phyloP scores from a whole-genome alignment of 139 green algal species.

The Closterium sp. region DNA sequence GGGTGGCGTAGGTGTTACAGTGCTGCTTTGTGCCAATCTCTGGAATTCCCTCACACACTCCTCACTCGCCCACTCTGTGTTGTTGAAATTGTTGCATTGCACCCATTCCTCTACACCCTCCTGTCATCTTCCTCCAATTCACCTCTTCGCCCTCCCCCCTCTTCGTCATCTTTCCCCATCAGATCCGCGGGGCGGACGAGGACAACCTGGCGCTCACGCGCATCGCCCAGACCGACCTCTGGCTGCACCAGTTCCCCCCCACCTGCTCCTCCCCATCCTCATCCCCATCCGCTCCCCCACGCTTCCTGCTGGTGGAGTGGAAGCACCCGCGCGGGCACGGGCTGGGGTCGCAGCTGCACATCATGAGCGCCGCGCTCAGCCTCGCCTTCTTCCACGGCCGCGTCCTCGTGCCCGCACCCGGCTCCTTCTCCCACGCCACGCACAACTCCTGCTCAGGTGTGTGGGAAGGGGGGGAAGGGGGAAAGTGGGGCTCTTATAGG shows the following conservation, averaged over 20 bases:
- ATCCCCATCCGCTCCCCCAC: neutral
- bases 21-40: neutral
- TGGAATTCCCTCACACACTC: no score
- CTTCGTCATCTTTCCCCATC: neutral
- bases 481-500: neutral
- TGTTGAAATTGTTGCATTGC: no score
- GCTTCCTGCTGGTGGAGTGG: constrained; percentile 40
- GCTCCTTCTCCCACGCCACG: neutral
- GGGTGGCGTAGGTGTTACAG: neutral
- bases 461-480: neutral
- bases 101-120: no score
- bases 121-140: no score
- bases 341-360: constrained; percentile 39
- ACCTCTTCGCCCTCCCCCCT: no score
- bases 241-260: constrained; percentile 35
- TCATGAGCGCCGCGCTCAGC: constrained; percentile 23
- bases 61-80: no score
- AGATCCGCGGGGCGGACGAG: constrained; percentile 31
- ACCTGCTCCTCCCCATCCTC: constrained; percentile 11
- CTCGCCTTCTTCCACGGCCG: neutral
- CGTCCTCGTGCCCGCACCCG: neutral
- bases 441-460: neutral
- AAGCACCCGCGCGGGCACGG: constrained; percentile 7
- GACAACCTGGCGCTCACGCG: constrained; percentile 36
- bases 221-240: constrained; percentile 22